phyloP scores from a whole-genome alignment of 805 yeast species.

The Kluyveromyces aestuarii region DNA sequence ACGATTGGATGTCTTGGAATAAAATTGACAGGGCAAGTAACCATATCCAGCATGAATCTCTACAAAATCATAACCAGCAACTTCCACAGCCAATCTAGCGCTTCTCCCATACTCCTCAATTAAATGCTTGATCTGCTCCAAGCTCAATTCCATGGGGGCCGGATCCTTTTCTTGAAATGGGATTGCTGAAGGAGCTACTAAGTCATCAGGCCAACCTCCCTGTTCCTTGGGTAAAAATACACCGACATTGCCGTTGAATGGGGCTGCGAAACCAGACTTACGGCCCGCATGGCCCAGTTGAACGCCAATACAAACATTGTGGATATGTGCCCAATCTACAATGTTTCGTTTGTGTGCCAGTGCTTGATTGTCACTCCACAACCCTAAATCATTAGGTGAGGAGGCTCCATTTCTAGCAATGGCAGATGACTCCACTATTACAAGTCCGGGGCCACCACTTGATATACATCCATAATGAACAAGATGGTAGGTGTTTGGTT shows the following conservation, averaged over 20 bases:
- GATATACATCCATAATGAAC: conserved; percentile 42
- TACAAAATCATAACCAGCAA: conserved; percentile 48
- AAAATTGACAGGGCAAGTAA: conserved; percentile 41
- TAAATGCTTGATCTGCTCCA: conserved; percentile 33
- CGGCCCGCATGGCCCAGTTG: conserved; percentile 53
- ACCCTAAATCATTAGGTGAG: conserved; percentile 39
- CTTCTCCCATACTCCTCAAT: conserved; percentile 36
- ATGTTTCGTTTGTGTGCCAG: conserved; percentile 26
- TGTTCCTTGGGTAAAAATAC: conserved; percentile 25
- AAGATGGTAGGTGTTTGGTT: conserved; percentile 38
- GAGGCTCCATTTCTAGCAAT: conserved; percentile 34
- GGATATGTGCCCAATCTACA: conserved; percentile 39
- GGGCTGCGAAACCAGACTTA: conserved; percentile 32
- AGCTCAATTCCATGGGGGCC: conserved; percentile 36
- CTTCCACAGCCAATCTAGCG: conserved; percentile 40
- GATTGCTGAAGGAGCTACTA: conserved; percentile 40
- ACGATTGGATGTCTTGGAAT: conserved; percentile 37
- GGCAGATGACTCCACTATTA: conserved; percentile 38
- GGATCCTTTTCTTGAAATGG: conserved; percentile 16
- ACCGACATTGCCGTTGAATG: conserved; percentile 22
- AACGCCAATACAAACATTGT: conserved; percentile 38
- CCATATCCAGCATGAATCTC: conserved; percentile 63
- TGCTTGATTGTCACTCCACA: conserved; percentile 45
- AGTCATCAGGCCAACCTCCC: conserved; percentile 36
- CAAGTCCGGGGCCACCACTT: conserved; percentile 40